Evolutionary conservation across 305 asterid genomes (phyloP).

Genomic region (Solanum hybrid): DNA sequence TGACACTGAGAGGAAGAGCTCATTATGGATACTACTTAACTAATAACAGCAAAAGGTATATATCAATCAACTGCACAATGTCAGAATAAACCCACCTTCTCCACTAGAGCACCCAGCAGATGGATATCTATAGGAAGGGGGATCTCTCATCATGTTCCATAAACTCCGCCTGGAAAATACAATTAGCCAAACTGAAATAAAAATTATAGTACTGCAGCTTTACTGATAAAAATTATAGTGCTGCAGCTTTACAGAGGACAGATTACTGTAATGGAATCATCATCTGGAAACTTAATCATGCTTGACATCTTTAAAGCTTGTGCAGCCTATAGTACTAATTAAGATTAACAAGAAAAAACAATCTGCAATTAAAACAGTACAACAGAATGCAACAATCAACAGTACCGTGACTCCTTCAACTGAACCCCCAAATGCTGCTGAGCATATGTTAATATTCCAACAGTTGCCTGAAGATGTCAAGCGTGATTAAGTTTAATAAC

Average conservation of each 20-base stretch:
- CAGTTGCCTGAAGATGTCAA: constrained; percentile 63
- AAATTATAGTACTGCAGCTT: background rate
- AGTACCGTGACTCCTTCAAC: constrained; percentile 90
- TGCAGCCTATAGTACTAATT: background rate
- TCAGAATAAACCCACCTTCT: constrained; percentile 42
- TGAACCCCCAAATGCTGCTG: constrained; percentile 80
- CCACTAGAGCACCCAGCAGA: constrained; percentile 94
- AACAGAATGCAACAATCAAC: constrained; percentile 5
- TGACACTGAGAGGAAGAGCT: constrained; percentile 62
- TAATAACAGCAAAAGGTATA: background rate
- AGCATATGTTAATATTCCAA: constrained; percentile 93
- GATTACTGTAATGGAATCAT: background rate
- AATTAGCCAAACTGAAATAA: background rate
- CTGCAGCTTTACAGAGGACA: background rate
- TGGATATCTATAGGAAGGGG: constrained; percentile 90
- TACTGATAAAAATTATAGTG: background rate
- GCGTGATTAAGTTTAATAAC: background rate
- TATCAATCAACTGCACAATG: constrained; percentile 2
- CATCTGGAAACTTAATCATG: background rate
- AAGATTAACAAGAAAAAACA: background rate
- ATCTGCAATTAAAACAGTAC: background rate
- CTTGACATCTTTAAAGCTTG: background rate
- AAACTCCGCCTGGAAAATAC: constrained; percentile 71
- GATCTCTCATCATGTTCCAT: constrained; percentile 98
- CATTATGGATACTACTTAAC: background rate